phyloP scores from a whole-genome alignment of 2,329 filamentous ascomycete species.

The Diaporthe sp. region DNA sequence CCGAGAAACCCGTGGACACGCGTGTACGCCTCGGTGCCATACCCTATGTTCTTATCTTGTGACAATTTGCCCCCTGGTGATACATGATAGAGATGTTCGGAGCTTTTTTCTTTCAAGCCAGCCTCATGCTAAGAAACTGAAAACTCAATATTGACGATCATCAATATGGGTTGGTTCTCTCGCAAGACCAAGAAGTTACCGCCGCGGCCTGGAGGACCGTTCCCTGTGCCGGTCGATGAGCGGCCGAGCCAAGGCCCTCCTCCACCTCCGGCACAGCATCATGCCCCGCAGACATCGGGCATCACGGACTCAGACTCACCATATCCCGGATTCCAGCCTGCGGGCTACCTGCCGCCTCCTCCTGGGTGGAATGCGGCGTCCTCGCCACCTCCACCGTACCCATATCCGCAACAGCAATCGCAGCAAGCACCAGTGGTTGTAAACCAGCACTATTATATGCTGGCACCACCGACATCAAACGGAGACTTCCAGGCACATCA shows the following conservation, averaged over 20 bases:
- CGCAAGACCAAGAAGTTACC: constrained; percentile 34
- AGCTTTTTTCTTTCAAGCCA: constrained; percentile 2
- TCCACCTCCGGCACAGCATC: constrained; percentile 22
- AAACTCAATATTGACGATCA: not conserved
- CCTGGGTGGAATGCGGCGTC: constrained; percentile 41
- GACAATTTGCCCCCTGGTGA: not conserved
- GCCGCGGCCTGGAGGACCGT: constrained; percentile 19
- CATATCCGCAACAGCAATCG: constrained; percentile 45
- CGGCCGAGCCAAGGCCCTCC: constrained; percentile 20
- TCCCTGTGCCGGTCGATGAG: constrained; percentile 19
- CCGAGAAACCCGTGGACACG: constrained; percentile 5
- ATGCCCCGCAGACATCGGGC: constrained; percentile 33
- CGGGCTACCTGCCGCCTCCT: constrained; percentile 45
- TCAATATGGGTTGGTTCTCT: constrained; percentile 37
- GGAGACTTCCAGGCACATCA: constrained; percentile 37
- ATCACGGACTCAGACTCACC: constrained; percentile 19
- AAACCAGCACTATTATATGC: constrained; percentile 65
- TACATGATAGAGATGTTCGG: constrained; percentile 23
- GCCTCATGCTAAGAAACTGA: constrained; percentile 14
- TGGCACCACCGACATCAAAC: constrained; percentile 42
- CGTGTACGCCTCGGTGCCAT: constrained; percentile 22
- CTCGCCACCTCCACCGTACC: constrained; percentile 40
- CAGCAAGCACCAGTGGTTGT: constrained; percentile 59
- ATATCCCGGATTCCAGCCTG: constrained; percentile 42
- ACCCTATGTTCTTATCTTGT: constrained; percentile 8